Conservation (phyloP, 2,329 filamentous ascomycete genomes). For the Drechslerella dactyloides region DNA sequence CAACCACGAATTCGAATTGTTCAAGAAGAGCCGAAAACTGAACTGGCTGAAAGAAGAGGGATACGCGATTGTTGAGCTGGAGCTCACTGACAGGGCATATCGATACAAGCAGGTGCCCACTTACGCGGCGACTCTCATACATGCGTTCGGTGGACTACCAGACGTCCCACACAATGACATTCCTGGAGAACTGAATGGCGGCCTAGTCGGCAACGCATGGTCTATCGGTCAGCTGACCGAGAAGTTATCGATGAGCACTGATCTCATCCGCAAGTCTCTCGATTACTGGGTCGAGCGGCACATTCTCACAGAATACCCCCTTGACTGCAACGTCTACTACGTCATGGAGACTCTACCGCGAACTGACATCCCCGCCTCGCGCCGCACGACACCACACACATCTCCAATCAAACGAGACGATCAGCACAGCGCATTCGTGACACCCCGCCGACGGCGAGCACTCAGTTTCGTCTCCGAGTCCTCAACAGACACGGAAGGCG, state of each 20-base stretch:
- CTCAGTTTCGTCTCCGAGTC: conserved; percentile 53
- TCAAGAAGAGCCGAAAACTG: conserved; percentile 84
- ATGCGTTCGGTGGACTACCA: conserved; percentile 72
- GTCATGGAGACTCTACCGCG: conserved; percentile 67
- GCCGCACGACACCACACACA: conserved; percentile 42
- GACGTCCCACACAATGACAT: conserved; percentile 61
- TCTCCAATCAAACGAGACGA: conserved; percentile 54
- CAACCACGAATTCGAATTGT: conserved; percentile 74
- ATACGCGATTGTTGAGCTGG: conserved; percentile 78
- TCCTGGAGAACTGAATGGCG: conserved; percentile 61
- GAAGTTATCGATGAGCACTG: conserved; percentile 72
- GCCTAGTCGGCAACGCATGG: conserved; percentile 55
- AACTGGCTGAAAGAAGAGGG: conserved; percentile 87
- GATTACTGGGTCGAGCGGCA: conserved; percentile 74
- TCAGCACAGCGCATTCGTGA: conserved; percentile 39
- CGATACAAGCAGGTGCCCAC: conserved; percentile 74
- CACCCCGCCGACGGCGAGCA: conserved; percentile 51
- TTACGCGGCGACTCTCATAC: conserved; percentile 86
- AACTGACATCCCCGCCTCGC: conserved; percentile 42
- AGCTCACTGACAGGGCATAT: conserved; percentile 79
- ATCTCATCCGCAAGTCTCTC: conserved; percentile 71
- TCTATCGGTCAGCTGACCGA: conserved; percentile 59
- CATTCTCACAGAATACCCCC: conserved; percentile 65
- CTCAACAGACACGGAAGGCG: conserved; percentile 58
- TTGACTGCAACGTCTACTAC: conserved; percentile 65